Conservation (phyloP, 2,329 filamentous ascomycete species). For the Monosporascus sp. region DNA sequence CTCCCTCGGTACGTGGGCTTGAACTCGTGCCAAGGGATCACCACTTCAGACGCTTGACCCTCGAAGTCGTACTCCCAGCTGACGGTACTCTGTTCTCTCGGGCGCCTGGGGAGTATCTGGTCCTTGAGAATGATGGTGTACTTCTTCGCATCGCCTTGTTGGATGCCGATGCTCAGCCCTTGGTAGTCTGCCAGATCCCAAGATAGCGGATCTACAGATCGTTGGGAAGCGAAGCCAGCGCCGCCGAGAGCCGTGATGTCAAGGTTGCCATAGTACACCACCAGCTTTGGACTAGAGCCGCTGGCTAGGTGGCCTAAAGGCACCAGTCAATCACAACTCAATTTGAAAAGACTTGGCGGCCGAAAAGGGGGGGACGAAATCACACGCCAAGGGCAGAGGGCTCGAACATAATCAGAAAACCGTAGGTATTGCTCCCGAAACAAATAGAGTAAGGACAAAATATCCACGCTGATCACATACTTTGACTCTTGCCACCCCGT, state of each 20-base stretch:
- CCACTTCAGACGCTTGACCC: slow-evolving; percentile 34
- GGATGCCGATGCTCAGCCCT: slow-evolving; percentile 52
- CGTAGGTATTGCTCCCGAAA: not conserved
- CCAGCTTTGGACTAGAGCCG: slow-evolving; percentile 10
- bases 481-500: slow-evolving; percentile 64
- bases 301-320: not conserved
- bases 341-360: not conserved
- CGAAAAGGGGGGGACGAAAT: not conserved
- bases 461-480: slow-evolving; percentile 35
- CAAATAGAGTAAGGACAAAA: not conserved
- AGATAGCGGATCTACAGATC: slow-evolving; percentile 52
- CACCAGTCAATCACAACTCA: not conserved
- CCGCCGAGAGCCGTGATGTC: slow-evolving; percentile 72
- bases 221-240: slow-evolving; percentile 77
- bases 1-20: slow-evolving; percentile 69
- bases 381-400: not conserved
- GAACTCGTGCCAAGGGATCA: slow-evolving; percentile 59
- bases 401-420: not conserved
- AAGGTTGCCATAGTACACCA: slow-evolving; percentile 58
- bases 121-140: slow-evolving; percentile 77
- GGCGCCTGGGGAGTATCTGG: slow-evolving; percentile 48
- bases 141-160: slow-evolving; percentile 53
- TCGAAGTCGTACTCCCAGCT: slow-evolving; percentile 71
- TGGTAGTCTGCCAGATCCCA: slow-evolving; percentile 62
- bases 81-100: slow-evolving; percentile 63